These are phyloP conservation scores for Magnolia changhungtana DNA, from an alignment of 164 flowering plant genomes.

Conservation along the genomic window DNA sequence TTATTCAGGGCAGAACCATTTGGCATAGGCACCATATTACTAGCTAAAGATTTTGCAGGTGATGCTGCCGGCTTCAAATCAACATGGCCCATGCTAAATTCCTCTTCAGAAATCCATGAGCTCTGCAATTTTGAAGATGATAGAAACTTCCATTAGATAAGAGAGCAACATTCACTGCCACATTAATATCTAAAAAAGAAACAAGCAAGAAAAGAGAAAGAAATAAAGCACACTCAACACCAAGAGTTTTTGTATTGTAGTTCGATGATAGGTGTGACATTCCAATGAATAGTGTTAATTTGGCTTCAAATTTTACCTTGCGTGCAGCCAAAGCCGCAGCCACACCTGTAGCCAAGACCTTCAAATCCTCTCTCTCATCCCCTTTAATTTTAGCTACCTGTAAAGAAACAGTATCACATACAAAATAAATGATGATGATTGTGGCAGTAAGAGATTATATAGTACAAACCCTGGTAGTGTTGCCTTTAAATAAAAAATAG, in stretches of 20 bases:
- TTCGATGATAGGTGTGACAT: not conserved
- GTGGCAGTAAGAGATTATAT: not conserved
- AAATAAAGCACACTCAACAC: not conserved
- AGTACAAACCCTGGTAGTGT: too few species aligned
- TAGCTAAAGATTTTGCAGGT: slow-evolving; percentile 49
- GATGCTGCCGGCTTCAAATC: slow-evolving; percentile 73
- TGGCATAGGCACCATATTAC: slow-evolving; percentile 29
- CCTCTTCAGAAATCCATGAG: slow-evolving; percentile 97
- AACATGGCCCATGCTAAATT: slow-evolving; percentile 90
- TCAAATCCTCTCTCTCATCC: slow-evolving; percentile 97
- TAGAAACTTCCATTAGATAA: not conserved
- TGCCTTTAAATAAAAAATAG: not conserved
- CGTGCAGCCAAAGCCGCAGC: slow-evolving; percentile 93
- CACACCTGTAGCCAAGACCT: slow-evolving; percentile 97
- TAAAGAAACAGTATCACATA: slow-evolving; percentile 1
- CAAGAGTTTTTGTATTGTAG: not conserved
- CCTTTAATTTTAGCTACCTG: slow-evolving; percentile 93
- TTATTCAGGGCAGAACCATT: slow-evolving; percentile 40
- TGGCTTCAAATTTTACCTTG: slow-evolving; percentile 46
- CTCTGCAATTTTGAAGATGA: slow-evolving; percentile 42
- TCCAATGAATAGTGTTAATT: not conserved
- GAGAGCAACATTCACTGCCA: not conserved
- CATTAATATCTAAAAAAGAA: not conserved
- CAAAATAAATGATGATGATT: not conserved
- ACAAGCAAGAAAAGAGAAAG: not conserved